Evolutionary conservation across 495 filamentous ascomycete species (phyloP), one percentile per base, ranked within the genome.

Genomic region (Penicillium malachiteum): DNA sequence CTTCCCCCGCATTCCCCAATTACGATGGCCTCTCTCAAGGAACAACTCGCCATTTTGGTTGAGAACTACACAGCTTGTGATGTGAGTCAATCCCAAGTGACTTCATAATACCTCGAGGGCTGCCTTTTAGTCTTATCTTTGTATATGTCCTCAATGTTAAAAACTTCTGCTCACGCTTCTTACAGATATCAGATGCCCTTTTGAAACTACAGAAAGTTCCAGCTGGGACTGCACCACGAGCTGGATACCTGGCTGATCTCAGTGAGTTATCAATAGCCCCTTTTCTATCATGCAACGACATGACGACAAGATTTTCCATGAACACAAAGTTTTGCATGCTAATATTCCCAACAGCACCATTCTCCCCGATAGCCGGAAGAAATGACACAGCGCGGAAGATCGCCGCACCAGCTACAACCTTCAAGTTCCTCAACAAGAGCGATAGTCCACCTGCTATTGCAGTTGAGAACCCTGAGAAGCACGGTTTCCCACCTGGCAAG

Each of bases 181-280:
- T 21, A 3, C 45, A 86, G 75, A 74, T 88, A 52, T 85, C 84
- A 40, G 85, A 88, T 61, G 84, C 83, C 2, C 75, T 88, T 0
- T 70, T 85, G 32, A 84, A 82, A 55, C 70, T 88, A 21, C 79
- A 84, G 46, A 78, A 81, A 18, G 71, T 75, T 1, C 71, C 66
- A 7, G 48, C 59, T 33, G 74, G 73, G 10, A 53, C 51, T 12
- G 48, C 62, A 34, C 50, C 67, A 43, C 62, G 79, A 58, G 83
- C 83, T 3, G 85, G 87, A 18, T 79, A 80, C 58, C 71, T 89
- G n/a, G 70, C 78, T 31, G 86, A 88, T 63, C 72, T 90, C 34
- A 57, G 84, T 85, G 66, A 55, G 68, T 52, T 18, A 26, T 26
- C 2, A 4, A 26, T 26, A 26, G 39, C 16, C 6, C 37, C 37